Evolutionary conservation across 169 alveolate genomes (phyloP).

Genomic region (Eimeria falciformis): DNA sequence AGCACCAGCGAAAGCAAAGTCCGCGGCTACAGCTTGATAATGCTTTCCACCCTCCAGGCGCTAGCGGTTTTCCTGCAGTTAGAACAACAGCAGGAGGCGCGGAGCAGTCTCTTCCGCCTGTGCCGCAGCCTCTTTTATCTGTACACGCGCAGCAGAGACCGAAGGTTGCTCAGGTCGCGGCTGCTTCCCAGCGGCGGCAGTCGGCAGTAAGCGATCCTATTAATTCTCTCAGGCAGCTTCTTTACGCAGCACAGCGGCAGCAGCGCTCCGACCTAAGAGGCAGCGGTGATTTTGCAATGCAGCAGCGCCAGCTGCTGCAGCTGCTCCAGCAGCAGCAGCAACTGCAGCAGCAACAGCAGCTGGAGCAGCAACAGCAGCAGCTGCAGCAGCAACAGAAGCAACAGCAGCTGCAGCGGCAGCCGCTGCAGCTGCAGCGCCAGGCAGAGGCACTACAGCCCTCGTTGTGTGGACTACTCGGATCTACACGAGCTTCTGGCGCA

Average conservation of each 20-base stretch:
- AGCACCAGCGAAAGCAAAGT: not conserved
- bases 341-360: conserved; percentile 40
- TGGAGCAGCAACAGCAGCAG: conserved; percentile 6
- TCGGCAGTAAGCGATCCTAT: not conserved
- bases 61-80: not conserved
- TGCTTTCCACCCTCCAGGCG: not conserved
- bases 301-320: conserved; percentile 9
- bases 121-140: conserved; percentile 9
- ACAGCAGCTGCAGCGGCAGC: conserved; percentile 41
- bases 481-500: not conserved
- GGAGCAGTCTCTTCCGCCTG: conserved; percentile 17
- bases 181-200: conserved; percentile 13
- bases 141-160: conserved; percentile 1
- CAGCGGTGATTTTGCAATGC: not conserved
- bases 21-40: conserved; percentile 5
- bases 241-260: conserved; percentile 30
- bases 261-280: conserved; percentile 22
- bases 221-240: conserved; percentile 44
- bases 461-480: not conserved
- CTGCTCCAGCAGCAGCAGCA: conserved; percentile 50
- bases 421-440: conserved; percentile 28
- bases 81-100: not conserved
- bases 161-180: not conserved
- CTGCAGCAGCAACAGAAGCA: conserved; percentile 11
- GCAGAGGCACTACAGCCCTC: not conserved